phyloP scores from a whole-genome alignment of 345 rosid genomes.

The Citrus australasica region DNA sequence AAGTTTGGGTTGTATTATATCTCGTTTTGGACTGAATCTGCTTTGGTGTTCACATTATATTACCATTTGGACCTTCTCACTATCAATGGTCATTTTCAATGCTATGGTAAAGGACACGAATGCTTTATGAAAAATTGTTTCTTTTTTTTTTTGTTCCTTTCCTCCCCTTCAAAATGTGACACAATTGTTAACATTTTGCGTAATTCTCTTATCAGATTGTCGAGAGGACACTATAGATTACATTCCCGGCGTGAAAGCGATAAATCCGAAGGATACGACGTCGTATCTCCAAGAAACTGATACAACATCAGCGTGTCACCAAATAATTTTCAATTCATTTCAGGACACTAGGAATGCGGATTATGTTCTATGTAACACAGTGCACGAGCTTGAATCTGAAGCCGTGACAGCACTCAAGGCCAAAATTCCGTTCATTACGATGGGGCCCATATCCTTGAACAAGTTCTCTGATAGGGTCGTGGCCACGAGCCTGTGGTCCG shows the following conservation, averaged over 20 bases:
- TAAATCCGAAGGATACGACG: conserved; percentile 50
- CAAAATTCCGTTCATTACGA: conserved; percentile 42
- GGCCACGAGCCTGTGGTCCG: conserved; percentile 67
- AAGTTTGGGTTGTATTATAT: conserved; percentile 44
- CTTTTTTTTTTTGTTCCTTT: not conserved
- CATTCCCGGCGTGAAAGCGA: conserved; percentile 54
- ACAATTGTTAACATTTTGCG: too few species aligned
- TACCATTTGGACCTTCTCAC: conserved; percentile 54
- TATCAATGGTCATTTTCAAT: conserved; percentile 50
- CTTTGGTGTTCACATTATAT: conserved; percentile 52
- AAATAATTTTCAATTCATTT: conserved; percentile 42
- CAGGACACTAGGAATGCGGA: conserved; percentile 50
- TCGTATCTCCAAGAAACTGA: conserved; percentile 59
- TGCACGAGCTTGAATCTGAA: conserved; percentile 51
- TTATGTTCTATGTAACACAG: conserved; percentile 53
- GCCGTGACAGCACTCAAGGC: conserved; percentile 44
- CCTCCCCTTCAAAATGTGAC: not conserved
- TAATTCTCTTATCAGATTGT: conserved; percentile 27
- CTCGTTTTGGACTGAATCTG: conserved; percentile 73
- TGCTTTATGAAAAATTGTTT: not conserved
- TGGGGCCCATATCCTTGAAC: conserved; percentile 56
- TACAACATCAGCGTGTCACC: conserved; percentile 37
- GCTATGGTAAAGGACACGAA: conserved; percentile 25
- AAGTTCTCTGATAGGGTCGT: conserved; percentile 32
- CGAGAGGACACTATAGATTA: conserved; percentile 51